Base-by-base conservation (phyloP, 2,329 filamentous ascomycete genomes). In the Sodiomyces alkalinus region DNA sequence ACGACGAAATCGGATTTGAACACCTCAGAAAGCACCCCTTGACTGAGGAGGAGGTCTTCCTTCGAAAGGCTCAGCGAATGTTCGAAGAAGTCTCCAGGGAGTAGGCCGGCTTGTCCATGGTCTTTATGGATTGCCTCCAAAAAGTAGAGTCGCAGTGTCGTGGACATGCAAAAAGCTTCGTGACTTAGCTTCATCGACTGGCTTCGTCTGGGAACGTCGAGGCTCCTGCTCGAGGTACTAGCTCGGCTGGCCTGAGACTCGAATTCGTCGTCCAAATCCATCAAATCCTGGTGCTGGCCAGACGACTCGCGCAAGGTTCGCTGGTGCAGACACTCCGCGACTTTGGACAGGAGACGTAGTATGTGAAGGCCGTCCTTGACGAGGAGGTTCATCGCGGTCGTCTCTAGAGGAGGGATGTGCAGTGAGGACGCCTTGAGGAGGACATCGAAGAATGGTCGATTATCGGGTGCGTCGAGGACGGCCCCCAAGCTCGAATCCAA, bases 181-280 rank as follows among this genome's bases (percentile, higher is more conserved):
- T 50, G 36, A 17, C 61, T 59, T 22, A 61, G 39, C 12, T 44
- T 41, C 22, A 68, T 45, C 9, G 58, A 46, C 6, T 50, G 43
- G 23, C 59, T 58, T 13, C 55, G 53, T 12, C 67, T 58, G 22
- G 69, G 57, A 22, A 71, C 44, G 11, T 62, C 44, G 13, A 49
- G 40, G 2, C 38, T 33, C 18, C 51, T 54, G 17, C 55, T 46
- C 2, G 44, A 34, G 11, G 48, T 45, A 27, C 55, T 59, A 16
- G 46, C 52, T 15, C 58, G 58, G 35, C 63, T 73, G 29, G 56
- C 56, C 38, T 77, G 70, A 0, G 71, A 72, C 22, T 70, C 66
- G 30, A 77, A 73, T 2, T 68, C 66, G 9, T 68, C 61, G 40
- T 83, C 78, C 5, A 83, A 42, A 31, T 81, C 74, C 72, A 80